These are phyloP conservation scores for Mangifera indica DNA, from an alignment of 345 rosid genomes.

Conservation along the genomic window DNA sequence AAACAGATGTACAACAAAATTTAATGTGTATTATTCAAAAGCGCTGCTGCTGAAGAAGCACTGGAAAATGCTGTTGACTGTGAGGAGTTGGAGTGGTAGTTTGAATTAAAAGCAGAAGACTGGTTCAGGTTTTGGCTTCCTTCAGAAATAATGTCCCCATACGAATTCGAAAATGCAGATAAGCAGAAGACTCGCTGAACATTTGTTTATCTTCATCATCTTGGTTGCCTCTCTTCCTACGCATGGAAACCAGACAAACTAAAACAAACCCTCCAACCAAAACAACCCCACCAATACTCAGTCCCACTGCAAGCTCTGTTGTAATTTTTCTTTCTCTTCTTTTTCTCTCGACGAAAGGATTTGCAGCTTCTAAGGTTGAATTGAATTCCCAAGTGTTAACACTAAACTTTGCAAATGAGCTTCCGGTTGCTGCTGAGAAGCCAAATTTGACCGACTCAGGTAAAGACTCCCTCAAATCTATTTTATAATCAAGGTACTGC, in stretches of 20 bases:
- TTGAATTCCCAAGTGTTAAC: slow-evolving; percentile 27
- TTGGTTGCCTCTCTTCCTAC: background rate
- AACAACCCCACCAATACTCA: slow-evolving; percentile 4
- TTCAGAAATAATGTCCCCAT: background rate
- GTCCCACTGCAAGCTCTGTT: slow-evolving; percentile 1
- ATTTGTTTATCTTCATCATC: background rate
- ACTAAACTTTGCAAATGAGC: slow-evolving; percentile 1
- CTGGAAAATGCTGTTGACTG: slow-evolving; percentile 2
- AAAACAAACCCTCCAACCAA: background rate
- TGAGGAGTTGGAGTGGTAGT: background rate
- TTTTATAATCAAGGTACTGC: background rate
- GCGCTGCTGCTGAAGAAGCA: slow-evolving; percentile 1
- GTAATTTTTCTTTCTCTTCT: background rate
- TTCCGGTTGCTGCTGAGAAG: slow-evolving; percentile 32
- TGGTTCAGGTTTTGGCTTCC: background rate
- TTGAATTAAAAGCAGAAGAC: background rate
- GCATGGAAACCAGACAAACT: background rate
- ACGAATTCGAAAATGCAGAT: background rate
- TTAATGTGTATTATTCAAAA: background rate
- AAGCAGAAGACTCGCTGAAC: slow-evolving; percentile 13
- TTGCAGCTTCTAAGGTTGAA: slow-evolving; percentile 6
- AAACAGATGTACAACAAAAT: background rate
- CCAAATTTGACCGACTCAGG: slow-evolving; percentile 28
- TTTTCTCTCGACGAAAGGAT: background rate
- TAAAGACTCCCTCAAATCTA: slow-evolving; percentile 16